phyloP scores from a whole-genome alignment of 2,329 filamentous ascomycete species.

The Gnomoniopsis smithogilvyi region DNA sequence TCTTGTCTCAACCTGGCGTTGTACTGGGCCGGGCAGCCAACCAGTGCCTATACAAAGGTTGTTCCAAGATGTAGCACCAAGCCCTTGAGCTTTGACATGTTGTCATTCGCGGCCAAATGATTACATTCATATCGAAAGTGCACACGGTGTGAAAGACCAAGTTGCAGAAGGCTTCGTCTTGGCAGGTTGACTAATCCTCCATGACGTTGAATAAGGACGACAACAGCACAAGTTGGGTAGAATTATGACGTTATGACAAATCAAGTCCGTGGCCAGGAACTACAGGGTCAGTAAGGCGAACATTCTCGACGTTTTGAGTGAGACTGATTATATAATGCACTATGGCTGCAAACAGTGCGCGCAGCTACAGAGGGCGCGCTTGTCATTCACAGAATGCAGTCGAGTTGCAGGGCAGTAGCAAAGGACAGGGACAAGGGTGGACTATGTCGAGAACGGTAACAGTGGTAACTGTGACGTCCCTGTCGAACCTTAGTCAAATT shows the following conservation, averaged over 20 bases:
- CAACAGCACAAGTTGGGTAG: no score
- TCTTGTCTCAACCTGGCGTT: background rate
- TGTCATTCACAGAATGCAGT: background rate
- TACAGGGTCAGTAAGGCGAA: background rate
- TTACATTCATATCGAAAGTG: no score
- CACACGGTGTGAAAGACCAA: no score
- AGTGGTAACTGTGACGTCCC: background rate
- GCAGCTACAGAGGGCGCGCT: background rate
- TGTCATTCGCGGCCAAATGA: background rate
- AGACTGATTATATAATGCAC: background rate
- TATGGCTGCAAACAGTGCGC: background rate
- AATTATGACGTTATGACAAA: no score
- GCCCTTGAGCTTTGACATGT: background rate
- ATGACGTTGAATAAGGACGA: background rate
- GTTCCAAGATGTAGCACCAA: background rate
- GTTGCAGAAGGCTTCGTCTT: background rate
- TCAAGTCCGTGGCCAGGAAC: no score
- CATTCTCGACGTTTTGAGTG: conserved; percentile 8
- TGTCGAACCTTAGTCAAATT: background rate
- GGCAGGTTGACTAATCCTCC: background rate
- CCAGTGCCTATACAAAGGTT: background rate
- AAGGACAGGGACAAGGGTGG: no score
- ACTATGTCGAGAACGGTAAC: background rate
- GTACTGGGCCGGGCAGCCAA: background rate
- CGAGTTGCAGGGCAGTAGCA: no score